Conservation (phyloP, 768 basidiomycete genomes). For the Clitopilus hobsonii region DNA sequence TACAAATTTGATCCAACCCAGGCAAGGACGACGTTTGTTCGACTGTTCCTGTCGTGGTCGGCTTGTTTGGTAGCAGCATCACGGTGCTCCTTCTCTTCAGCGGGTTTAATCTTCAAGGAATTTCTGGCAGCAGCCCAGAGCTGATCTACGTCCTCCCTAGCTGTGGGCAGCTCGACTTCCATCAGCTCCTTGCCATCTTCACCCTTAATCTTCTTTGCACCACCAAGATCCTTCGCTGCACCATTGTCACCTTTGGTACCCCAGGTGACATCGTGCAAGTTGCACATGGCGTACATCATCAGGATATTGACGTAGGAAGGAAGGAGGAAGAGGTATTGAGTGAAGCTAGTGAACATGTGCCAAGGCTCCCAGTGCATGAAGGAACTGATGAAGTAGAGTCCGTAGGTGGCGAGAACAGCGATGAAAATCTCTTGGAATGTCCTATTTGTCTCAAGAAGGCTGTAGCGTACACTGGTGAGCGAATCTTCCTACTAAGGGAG, state of each 20-base stretch:
- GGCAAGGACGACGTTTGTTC: constrained; percentile 79
- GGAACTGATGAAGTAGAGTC: constrained; percentile 82
- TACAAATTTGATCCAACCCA: constrained; percentile 87
- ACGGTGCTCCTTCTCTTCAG: constrained; percentile 77
- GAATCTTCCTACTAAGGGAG: neutral
- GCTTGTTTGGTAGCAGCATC: constrained; percentile 86
- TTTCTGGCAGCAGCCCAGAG: constrained; percentile 76
- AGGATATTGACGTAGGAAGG: constrained; percentile 77
- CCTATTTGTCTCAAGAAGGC: constrained; percentile 57
- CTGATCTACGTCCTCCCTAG: constrained; percentile 82
- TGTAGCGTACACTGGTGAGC: constrained; percentile 14
- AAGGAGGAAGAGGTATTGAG: constrained; percentile 88
- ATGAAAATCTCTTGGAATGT: constrained; percentile 84
- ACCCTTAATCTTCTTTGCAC: constrained; percentile 84
- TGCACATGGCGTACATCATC: constrained; percentile 96
- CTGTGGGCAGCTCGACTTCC: constrained; percentile 81
- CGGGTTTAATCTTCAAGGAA: constrained; percentile 61
- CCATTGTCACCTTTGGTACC: constrained; percentile 94
- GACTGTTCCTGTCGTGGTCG: constrained; percentile 79
- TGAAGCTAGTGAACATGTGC: constrained; percentile 94
- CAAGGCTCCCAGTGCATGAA: constrained; percentile 92
- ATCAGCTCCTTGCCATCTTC: constrained; percentile 83
- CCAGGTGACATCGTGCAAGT: constrained; percentile 86
- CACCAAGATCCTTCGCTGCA: constrained; percentile 81
- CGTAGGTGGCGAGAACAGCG: constrained; percentile 72